Base-by-base conservation (phyloP, 495 filamentous ascomycete genomes). In the Neurospora sublineolata region DNA sequence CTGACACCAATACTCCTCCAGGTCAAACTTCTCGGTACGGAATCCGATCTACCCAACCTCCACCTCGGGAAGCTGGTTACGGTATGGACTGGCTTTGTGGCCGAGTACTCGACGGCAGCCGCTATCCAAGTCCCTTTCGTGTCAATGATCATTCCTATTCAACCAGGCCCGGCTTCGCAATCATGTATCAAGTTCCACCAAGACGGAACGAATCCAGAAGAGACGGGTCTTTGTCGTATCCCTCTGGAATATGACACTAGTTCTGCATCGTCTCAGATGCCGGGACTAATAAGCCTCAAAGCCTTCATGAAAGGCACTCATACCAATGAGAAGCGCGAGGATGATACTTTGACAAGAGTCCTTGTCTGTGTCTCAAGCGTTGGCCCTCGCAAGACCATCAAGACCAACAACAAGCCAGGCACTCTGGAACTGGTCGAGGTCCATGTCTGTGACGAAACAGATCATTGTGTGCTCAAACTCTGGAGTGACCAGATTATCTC, bases 401-500 rank as follows among this genome's bases (percentile, higher is more conserved):
- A 80, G 3, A 83, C 81, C 58, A 87, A 86, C 72, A 84, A 84
- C 69, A 80, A 76, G 1, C 78, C 77, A 37, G 70, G 71, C 4
- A 72, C 76, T 5, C 75, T 80, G 1, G 80, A 87, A 46, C 79
- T 86, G 40, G 78, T 86, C 36, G 85, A 87, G 68, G 77, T 91
- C 11, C 76, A 80, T 20, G 76, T 91, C 12, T 88, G 89, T 71
- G 89, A 92, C 75, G 84, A 91, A 72, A 90, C 87, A 3, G 81
- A 78, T 5, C 83, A 85, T 69, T 84, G 84, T 27, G 79, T 79
- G 1, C 76, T 91, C 4, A 86, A 82, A 14, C 75, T 92, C 0
- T 90, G 86, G 85, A 81, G 84, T 37, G 78, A 84, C 20, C 77
- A 83, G 64, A 80, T 84, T 23, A 69, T 73, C 1, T 88, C 87